A percentile compares a stretch with the other conserved stretches of the same genome.
Evolutionary conservation across 2,329 filamentous ascomycete species (phyloP).

Genomic region (Biscogniauxia mediterranea): DNA sequence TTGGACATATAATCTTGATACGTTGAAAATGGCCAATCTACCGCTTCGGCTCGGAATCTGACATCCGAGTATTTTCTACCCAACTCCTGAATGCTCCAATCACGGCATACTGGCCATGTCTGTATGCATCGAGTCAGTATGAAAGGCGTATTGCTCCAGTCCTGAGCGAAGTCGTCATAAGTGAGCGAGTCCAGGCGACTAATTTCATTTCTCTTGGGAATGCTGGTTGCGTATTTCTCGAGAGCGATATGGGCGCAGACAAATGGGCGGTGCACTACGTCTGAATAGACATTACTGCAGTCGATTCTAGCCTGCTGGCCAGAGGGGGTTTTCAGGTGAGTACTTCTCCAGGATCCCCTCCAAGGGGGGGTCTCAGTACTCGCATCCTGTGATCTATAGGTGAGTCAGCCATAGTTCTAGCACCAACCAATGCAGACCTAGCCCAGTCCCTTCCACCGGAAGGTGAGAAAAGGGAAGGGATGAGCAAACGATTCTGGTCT

Average conservation of each 20-base stretch:
- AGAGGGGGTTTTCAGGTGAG: conserved; percentile 60
- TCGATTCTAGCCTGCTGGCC: conserved; percentile 57
- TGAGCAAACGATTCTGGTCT: background rate
- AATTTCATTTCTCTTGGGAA: conserved; percentile 74
- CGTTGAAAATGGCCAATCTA: conserved; percentile 83
- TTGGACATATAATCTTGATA: conserved; percentile 81
- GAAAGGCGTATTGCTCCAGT: conserved; percentile 81
- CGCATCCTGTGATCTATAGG: conserved; percentile 31
- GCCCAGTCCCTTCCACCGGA: background rate
- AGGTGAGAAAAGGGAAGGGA: background rate
- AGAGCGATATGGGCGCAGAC: conserved; percentile 78
- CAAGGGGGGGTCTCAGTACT: conserved; percentile 54
- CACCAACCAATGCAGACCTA: background rate
- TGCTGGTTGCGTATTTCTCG: conserved; percentile 63
- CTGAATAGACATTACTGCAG: conserved; percentile 81
- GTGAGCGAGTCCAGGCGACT: conserved; percentile 65
- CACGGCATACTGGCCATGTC: conserved; percentile 72
- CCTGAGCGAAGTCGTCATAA: conserved; percentile 68
- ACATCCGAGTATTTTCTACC: conserved; percentile 62
- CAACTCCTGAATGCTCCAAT: conserved; percentile 72
- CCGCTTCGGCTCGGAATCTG: conserved; percentile 84
- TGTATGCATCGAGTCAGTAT: conserved; percentile 80
- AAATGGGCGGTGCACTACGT: conserved; percentile 86
- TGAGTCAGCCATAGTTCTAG: conserved; percentile 11
- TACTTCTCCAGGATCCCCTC: conserved; percentile 83